Base-by-base conservation (phyloP, 1,284 basidiomycete genomes). In the Apiotrichum montevideense region DNA sequence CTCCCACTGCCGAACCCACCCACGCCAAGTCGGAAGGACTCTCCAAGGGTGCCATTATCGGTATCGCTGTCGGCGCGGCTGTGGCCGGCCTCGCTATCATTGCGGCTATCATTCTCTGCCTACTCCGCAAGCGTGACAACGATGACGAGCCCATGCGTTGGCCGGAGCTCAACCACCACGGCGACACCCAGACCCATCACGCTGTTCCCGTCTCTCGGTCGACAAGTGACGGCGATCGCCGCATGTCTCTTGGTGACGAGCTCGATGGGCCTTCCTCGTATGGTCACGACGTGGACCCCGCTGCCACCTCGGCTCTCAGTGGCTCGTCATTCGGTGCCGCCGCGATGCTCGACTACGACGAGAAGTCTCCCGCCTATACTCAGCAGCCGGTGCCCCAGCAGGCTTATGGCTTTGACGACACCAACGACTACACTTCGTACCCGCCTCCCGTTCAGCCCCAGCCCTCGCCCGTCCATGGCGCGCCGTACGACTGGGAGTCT, bases 141-240 rank as follows among this genome's bases (percentile, higher is more conserved):
- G 73, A 74, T 51, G 72, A 74, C 55, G 75, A 77, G 51, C 73
- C 68, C 33, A 77, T 77, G 63, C 62, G 71, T 54, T 77, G 75
- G 73, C 75, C 75, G 21, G 75, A 77, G 57, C 68, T 77, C 48
- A 76, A 77, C 62, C 63, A 69, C 53, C 74, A 77, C 60, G 75
- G 75, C 34, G 74, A 77, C 56, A 65, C 73, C 0, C 63, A 63
- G 21, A 64, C 67, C n/a, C 67, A 71, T 52, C 68, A 73, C 56
- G 73, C 75, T n/a, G 61, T 77, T 6, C 75, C 75, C 3, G 74
- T 42, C 41, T 51, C 73, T 8, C 59, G 68, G 45, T 63, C 66
- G 37, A 72, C 71, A 4, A 72, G 73, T 29, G 65, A 71, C 52
- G 70, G 72, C 59, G 43, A 56, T 47, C 39, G 45, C 45, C 54